Evolutionary conservation across 2,329 filamentous ascomycete genomes (phyloP).

Genomic region (Lachnum nothofagi): DNA sequence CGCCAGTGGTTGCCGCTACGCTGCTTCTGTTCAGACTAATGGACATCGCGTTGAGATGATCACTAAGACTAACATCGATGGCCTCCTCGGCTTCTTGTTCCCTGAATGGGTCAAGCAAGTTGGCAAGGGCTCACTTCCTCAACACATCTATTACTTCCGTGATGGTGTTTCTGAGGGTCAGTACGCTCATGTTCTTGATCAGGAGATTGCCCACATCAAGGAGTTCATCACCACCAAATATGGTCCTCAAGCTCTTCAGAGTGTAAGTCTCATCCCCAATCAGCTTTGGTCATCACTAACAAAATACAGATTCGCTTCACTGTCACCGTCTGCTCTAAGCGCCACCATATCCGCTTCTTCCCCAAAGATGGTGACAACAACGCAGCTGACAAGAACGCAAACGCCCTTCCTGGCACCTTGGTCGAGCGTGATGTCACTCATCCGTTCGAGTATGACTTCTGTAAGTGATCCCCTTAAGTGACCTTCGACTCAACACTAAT

Average conservation of each 20-base stretch:
- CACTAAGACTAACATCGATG: slow-evolving; percentile 57
- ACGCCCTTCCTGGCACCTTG: slow-evolving; percentile 78
- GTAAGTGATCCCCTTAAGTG: slow-evolving; percentile 29
- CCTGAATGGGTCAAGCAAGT: slow-evolving; percentile 57
- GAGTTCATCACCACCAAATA: slow-evolving; percentile 44
- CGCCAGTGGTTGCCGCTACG: slow-evolving; percentile 65
- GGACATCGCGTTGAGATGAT: slow-evolving; percentile 78
- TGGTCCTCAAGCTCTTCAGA: slow-evolving; percentile 23
- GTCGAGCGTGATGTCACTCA: slow-evolving; percentile 88
- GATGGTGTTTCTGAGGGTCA: slow-evolving; percentile 89
- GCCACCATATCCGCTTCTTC: slow-evolving; percentile 92
- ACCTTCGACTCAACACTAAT: background rate
- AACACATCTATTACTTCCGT: slow-evolving; percentile 84
- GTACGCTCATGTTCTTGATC: slow-evolving; percentile 70
- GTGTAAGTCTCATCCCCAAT: slow-evolving; percentile 10
- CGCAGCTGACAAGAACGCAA: slow-evolving; percentile 67
- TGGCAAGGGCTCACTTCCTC: slow-evolving; percentile 50
- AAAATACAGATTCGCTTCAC: slow-evolving; percentile 56
- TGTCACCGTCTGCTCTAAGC: slow-evolving; percentile 84
- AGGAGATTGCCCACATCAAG: slow-evolving; percentile 72
- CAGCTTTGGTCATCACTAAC: slow-evolving; percentile 5
- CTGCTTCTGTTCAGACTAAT: slow-evolving; percentile 76
- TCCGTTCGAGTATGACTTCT: slow-evolving; percentile 87
- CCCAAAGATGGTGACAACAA: slow-evolving; percentile 51
- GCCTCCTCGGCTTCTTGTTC: slow-evolving; percentile 61